These are phyloP conservation scores for Conticribra guillardii DNA, from an alignment of 108 stramenopile species.

Conservation along the genomic window DNA sequence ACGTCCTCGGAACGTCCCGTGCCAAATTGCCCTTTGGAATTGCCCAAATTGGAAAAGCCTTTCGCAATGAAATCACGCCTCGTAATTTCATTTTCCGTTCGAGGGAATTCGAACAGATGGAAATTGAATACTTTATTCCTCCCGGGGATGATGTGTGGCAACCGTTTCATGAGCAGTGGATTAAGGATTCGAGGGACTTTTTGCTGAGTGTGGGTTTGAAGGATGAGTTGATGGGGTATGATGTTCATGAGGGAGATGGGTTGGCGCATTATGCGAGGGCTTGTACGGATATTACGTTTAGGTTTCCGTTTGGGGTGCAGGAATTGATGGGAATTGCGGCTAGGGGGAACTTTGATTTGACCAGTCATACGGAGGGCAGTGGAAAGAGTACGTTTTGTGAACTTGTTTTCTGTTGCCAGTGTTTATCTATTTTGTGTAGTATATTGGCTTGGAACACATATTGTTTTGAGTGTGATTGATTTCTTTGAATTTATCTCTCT, in stretches of 20 bases:
- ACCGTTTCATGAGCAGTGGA: slow-evolving; percentile 85
- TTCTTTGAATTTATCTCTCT: no score
- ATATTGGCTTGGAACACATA: no score
- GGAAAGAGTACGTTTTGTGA: slow-evolving; percentile 75
- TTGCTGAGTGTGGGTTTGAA: slow-evolving; percentile 77
- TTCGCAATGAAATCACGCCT: slow-evolving; percentile 98
- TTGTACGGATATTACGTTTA: slow-evolving; percentile 97
- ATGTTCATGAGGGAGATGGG: slow-evolving; percentile 88
- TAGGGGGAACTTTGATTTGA: slow-evolving; percentile 95
- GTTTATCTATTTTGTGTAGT: no score
- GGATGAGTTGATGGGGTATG: slow-evolving; percentile 86
- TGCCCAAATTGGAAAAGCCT: slow-evolving; percentile 98
- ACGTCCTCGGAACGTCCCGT: slow-evolving; percentile 78
- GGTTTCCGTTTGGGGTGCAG: slow-evolving; percentile 94
- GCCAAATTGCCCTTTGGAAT: slow-evolving; percentile 94
- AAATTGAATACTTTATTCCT: slow-evolving; percentile 94
- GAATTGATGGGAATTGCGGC: slow-evolving; percentile 99
- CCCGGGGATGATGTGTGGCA: slow-evolving; percentile 90
- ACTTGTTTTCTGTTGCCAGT: slow-evolving; percentile 2
- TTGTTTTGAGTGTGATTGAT: no score
- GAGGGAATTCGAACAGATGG: slow-evolving; percentile 99
- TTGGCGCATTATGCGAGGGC: slow-evolving; percentile 98
- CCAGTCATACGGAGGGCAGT: slow-evolving; percentile 85
- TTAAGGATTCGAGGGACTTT: slow-evolving; percentile 77
- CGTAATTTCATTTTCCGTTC: slow-evolving; percentile 96